Evolutionary conservation across 2,329 filamentous ascomycete species (phyloP).

Genomic region (Cladosporium sp.): DNA sequence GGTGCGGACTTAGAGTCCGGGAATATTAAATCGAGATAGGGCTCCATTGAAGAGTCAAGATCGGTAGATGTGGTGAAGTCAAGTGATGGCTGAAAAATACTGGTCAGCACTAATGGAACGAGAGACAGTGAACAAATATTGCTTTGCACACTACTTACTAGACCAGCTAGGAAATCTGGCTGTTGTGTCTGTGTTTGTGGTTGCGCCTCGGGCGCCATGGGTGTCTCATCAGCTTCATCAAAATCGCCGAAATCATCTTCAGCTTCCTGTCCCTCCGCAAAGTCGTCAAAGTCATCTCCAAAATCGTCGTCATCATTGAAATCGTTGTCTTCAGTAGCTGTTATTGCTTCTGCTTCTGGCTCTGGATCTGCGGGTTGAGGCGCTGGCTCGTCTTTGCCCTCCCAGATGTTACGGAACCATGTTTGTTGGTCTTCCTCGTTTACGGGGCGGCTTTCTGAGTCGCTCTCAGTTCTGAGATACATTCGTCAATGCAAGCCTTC

Average conservation of each 20-base stretch:
- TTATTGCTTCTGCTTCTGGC: constrained; percentile 2
- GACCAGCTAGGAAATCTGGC: constrained; percentile 39
- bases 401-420: constrained; percentile 32
- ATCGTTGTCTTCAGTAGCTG: constrained; percentile 43
- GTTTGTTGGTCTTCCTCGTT: constrained; percentile 27
- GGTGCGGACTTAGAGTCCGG: constrained; percentile 48
- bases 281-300: constrained; percentile 63
- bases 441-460: constrained; percentile 6
- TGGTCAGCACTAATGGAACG: constrained; percentile 16
- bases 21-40: constrained; percentile 65
- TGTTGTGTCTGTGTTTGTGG: constrained; percentile 34
- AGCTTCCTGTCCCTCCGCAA: constrained; percentile 45
- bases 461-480: background rate
- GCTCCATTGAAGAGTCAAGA: constrained; percentile 56
- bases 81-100: constrained; percentile 30
- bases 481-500: background rate
- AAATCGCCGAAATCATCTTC: constrained; percentile 51
- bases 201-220: constrained; percentile 36
- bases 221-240: constrained; percentile 39
- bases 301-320: constrained; percentile 51
- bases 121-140: background rate
- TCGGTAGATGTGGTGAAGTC: constrained; percentile 47
- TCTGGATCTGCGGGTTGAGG: constrained; percentile 35
- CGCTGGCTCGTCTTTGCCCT: constrained; percentile 10
- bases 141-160: constrained; percentile 39